A percentile compares a stretch with the other conserved stretches of the same genome.
Evolutionary conservation across 768 basidiomycete species (phyloP).

Genomic region (Mrakia blollopis): DNA sequence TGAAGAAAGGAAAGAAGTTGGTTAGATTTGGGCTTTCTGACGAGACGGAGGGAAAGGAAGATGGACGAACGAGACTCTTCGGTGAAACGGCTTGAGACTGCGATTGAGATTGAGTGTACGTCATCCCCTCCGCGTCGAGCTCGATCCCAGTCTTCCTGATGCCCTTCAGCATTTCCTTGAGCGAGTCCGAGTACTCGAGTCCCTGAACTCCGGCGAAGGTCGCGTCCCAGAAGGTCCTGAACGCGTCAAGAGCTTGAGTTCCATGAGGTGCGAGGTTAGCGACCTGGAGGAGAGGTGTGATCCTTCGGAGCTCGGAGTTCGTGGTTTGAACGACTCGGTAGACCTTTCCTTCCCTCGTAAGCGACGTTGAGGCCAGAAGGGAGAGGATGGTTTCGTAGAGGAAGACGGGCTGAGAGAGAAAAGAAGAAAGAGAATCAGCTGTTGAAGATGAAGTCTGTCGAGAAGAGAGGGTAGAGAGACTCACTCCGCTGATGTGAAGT

Average conservation of each 20-base stretch:
- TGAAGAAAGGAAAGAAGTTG: neutral
- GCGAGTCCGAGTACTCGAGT: slow-evolving; percentile 7
- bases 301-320: neutral
- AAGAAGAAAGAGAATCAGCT: neutral
- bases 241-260: slow-evolving; percentile 11
- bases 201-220: slow-evolving; percentile 18
- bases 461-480: neutral
- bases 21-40: neutral
- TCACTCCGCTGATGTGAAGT: neutral
- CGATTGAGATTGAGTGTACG: slow-evolving; percentile 6
- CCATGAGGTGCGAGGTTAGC: slow-evolving; percentile 8
- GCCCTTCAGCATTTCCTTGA: slow-evolving; percentile 25
- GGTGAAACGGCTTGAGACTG: neutral
- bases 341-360: slow-evolving; percentile 11
- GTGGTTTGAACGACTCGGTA: slow-evolving; percentile 23
- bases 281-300: slow-evolving; percentile 12
- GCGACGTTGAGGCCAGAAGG: slow-evolving; percentile 2
- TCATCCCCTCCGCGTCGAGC: neutral
- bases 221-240: slow-evolving; percentile 18
- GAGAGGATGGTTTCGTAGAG: slow-evolving; percentile 24
- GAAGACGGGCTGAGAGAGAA: neutral
- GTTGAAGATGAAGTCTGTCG: neutral
- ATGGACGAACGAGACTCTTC: neutral
- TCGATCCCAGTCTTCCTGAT: slow-evolving; percentile 4
- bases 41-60: neutral